Conservation (phyloP, 257 asterid species). For the Salvia hispanica region DNA sequence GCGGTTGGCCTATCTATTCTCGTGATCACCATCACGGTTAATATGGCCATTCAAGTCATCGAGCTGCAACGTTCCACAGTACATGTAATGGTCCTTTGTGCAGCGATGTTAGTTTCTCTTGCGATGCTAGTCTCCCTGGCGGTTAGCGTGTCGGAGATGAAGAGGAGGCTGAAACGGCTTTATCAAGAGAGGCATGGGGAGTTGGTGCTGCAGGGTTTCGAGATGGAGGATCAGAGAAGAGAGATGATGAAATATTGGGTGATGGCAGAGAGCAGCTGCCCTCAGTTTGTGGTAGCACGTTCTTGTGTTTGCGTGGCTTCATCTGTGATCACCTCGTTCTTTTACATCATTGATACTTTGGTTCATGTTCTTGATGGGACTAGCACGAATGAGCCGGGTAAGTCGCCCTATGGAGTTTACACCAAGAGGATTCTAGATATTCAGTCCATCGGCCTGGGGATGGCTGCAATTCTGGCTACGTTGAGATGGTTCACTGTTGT, state of each 20-base stretch:
- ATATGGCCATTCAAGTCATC: not conserved
- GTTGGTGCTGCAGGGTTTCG: not conserved
- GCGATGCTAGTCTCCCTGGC: slow-evolving; percentile 1
- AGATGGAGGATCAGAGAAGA: not conserved
- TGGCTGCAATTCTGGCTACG: not conserved
- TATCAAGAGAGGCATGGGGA: slow-evolving; percentile 1
- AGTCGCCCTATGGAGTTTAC: not conserved
- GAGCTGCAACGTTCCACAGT: not conserved
- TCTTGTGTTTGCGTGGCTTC: slow-evolving; percentile 23
- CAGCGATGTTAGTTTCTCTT: not conserved
- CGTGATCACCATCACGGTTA: not conserved
- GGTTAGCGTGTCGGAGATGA: slow-evolving; percentile 2
- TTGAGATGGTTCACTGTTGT: slow-evolving; percentile 5
- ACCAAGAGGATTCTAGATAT: slow-evolving; percentile 1
- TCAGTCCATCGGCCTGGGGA: not conserved
- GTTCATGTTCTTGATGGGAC: not conserved
- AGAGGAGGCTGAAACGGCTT: not conserved
- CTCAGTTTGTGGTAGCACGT: slow-evolving; percentile 41
- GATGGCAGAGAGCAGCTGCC: slow-evolving; percentile 32
- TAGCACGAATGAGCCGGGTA: too few species aligned
- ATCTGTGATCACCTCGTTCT: slow-evolving; percentile 5
- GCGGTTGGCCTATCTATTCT: not conserved
- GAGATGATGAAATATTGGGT: slow-evolving; percentile 29
- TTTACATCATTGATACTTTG: not conserved
- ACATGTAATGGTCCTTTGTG: not conserved